Evolutionary conservation across 1,139 yeast genomes (phyloP), one percentile per base, ranked within the genome.

Genomic region (Taphrina wiesneri): DNA sequence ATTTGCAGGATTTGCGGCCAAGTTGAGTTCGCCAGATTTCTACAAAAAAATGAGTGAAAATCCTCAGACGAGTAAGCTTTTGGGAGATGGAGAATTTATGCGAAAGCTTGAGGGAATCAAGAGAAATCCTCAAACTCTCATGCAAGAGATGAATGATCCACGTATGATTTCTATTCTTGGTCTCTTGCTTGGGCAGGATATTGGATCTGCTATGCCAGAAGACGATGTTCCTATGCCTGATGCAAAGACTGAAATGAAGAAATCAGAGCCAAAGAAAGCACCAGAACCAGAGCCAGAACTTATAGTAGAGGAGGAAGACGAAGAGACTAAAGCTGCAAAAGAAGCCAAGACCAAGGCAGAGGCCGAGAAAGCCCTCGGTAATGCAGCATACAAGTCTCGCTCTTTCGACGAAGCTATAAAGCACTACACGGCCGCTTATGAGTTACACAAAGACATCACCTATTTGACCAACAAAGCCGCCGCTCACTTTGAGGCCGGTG

Each of bases 401-500:
- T 82, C 92, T 74, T 95, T 95, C 72, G 97, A 90, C 74, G 96
- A 88, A 74, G 99, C 99, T 51, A 92, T 95, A 75, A 88, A 81
- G 67, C 81, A 85, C 70, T 95, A 95, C 79, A 82, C 88, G 74
- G 83, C 86, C 74, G 99, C 99, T 1, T 95, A 93, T 90, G 88
- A 86, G 54, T 77, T 86, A 36, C 79, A 82, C 78, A 83, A 86
- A 74, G 99, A 95, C 75, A 90, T 93, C 74, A 93, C 99, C 0
- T 95, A 88, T 77, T 82, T 95, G 75, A 95, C 93, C 81, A 95
- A 95, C 82, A 86, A 96, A 74, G 95, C 99, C 43, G 99, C 99
- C 66, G 99, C 99, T 32, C 97, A 93, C 77, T 93, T 79, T 74
- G 99, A 95, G 79, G 91, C 92, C 77, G 97, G 96, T 68, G 97